Evolutionary conservation across 2,329 filamentous ascomycete genomes (phyloP), one percentile per base, ranked within the genome.

Genomic region (Zarea fungicola): DNA sequence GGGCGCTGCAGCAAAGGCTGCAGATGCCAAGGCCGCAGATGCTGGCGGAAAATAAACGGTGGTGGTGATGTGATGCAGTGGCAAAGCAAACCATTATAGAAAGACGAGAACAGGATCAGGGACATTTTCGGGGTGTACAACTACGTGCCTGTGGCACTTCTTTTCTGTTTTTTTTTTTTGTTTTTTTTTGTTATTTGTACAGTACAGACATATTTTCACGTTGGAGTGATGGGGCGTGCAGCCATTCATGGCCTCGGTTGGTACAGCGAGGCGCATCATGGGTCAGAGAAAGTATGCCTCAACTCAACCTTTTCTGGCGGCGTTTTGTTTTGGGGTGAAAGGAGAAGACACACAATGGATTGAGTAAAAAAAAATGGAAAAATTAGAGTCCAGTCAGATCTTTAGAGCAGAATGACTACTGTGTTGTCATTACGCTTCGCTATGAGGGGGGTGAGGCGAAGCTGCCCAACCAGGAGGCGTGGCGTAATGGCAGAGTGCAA

Each of bases 91-190:
- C 41, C 19, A 23, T 48, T 36, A 26, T 35, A 22, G 46, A 34
- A 14, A 35, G 29, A 35, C 5, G 31, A 26, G 23, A 13, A 21
- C 14, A n/a, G 39, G 14, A 19, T 42, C 29, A 29, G 37, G 28
- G n/a, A n/a, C n/a, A 42, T 35, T 11, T 42, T 36, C 16, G 28
- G 29, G 11, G 16, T 23, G 5, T 22, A 11, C 28, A 14, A 23
- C 46, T 28, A 42, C 31, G 29, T 42, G 28, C 22, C 18, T 29
- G 37, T 22, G 37, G 22, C 37, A 55, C 62, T 67, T 35, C 23
- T 14, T 6, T 45, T 32, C 28, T 34, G 19, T 23, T 35, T 3
- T 46, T 22, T n/a, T 40, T 21, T 29, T 47, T 26, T 40, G 26
- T 46, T 22, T 37, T 16, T 19, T 23, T n/a, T 32, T 46, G 14